Evolutionary conservation across 2,329 filamentous ascomycete species (phyloP).

Genomic region (Periconia digitata): DNA sequence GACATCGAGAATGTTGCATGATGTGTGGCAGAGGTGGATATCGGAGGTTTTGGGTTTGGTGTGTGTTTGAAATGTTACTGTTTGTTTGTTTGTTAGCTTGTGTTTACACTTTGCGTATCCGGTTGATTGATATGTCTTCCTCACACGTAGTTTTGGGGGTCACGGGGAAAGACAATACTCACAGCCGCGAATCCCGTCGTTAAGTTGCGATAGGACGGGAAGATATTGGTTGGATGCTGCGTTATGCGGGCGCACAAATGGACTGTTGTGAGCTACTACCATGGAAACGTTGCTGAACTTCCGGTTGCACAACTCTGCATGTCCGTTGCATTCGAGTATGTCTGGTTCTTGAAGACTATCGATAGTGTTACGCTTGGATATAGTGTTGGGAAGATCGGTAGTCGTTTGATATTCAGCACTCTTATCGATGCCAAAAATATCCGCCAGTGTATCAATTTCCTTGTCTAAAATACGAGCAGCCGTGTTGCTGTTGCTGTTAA

Average conservation of each 20-base stretch:
- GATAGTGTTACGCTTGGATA: too few relatives aligned
- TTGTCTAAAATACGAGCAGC: too few relatives aligned
- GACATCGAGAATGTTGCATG: slow-evolving; percentile 77
- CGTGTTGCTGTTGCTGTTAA: too few relatives aligned
- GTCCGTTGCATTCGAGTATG: slow-evolving; percentile 42
- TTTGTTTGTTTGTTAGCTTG: background rate
- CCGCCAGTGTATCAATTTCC: too few relatives aligned
- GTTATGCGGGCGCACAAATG: slow-evolving; percentile 32
- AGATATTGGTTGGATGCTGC: slow-evolving; percentile 37
- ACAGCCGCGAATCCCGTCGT: slow-evolving; percentile 41
- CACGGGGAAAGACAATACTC: slow-evolving; percentile 10
- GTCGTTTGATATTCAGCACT: too few relatives aligned
- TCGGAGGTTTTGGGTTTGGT: slow-evolving; percentile 52
- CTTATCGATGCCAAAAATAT: too few relatives aligned
- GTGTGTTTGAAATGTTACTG: slow-evolving; percentile 64
- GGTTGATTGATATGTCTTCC: background rate
- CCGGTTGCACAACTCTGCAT: slow-evolving; percentile 36
- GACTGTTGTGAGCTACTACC: slow-evolving; percentile 42
- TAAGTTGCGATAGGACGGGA: slow-evolving; percentile 31
- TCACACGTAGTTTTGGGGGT: background rate
- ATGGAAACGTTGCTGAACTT: slow-evolving; percentile 39
- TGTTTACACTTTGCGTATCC: background rate
- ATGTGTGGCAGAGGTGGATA: slow-evolving; percentile 73
- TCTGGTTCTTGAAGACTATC: too few relatives aligned
- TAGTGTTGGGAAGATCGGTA: too few relatives aligned